These are phyloP conservation scores for Fusarium buharicum DNA, from an alignment of 2,329 filamentous ascomycete species.

Conservation along the genomic window DNA sequence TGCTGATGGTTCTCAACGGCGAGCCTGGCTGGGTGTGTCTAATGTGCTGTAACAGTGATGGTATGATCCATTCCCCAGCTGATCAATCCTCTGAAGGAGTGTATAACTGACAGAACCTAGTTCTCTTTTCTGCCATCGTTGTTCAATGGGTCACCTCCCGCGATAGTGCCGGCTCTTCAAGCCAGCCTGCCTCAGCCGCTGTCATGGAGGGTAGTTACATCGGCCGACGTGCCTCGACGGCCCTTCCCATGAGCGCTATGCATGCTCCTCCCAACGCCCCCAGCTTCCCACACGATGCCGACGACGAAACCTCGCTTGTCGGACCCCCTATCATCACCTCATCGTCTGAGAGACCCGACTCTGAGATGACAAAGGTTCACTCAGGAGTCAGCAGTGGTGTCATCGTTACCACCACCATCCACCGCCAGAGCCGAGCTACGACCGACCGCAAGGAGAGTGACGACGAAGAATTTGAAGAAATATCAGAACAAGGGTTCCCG, in stretches of 20 bases:
- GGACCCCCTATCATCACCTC: slow-evolving; percentile 31
- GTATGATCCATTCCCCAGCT: slow-evolving; percentile 51
- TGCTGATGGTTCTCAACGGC: slow-evolving; percentile 67
- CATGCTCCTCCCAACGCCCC: slow-evolving; percentile 21
- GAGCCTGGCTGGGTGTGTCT: slow-evolving; percentile 74
- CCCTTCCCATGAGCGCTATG: slow-evolving; percentile 11
- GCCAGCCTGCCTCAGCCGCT: slow-evolving; percentile 27
- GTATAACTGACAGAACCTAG: slow-evolving; percentile 47
- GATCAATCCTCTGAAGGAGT: not conserved
- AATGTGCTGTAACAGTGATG: slow-evolving; percentile 72
- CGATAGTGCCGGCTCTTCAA: slow-evolving; percentile 54
- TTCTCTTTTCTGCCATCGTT: slow-evolving; percentile 69
- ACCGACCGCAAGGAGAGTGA: slow-evolving; percentile 5
- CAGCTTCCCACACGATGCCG: slow-evolving; percentile 33
- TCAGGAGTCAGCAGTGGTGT: slow-evolving; percentile 42
- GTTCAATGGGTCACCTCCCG: slow-evolving; percentile 68
- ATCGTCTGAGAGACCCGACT: slow-evolving; percentile 31
- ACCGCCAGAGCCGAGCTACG: slow-evolving; percentile 48
- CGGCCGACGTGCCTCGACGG: slow-evolving; percentile 17
- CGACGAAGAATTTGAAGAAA: slow-evolving; percentile 25
- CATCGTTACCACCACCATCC: slow-evolving; percentile 53
- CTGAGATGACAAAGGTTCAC: slow-evolving; percentile 37
- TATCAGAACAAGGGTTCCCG: slow-evolving; percentile 22
- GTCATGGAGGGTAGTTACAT: slow-evolving; percentile 21
- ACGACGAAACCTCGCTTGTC: slow-evolving; percentile 45